These are phyloP conservation scores for Syzygium oleosum DNA, from an alignment of 345 rosid genomes.

Conservation along the genomic window DNA sequence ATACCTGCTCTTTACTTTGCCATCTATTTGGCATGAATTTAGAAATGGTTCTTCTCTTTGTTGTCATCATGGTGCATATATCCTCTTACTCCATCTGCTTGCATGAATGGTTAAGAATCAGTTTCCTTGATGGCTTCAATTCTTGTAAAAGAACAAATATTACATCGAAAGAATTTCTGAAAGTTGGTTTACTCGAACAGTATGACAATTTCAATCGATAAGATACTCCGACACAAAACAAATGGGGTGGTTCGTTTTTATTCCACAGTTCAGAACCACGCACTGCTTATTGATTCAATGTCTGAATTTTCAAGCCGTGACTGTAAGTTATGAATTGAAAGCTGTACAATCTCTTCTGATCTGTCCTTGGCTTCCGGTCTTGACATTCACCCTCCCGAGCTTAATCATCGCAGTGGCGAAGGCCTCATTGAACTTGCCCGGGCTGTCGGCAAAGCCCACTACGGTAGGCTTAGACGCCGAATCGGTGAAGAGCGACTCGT, in stretches of 20 bases:
- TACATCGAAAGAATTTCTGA: background rate
- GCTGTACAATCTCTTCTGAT: slow-evolving; percentile 60
- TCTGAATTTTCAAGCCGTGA: background rate
- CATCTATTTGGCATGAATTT: background rate
- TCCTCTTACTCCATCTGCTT: background rate
- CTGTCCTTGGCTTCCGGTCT: slow-evolving; percentile 55
- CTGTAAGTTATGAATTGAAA: slow-evolving; percentile 21
- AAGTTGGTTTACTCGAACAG: background rate
- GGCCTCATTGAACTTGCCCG: slow-evolving; percentile 45
- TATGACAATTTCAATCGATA: too few species aligned
- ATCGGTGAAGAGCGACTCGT: slow-evolving; percentile 47
- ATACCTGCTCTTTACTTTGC: background rate
- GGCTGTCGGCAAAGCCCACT: slow-evolving; percentile 41
- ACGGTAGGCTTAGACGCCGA: slow-evolving; percentile 45
- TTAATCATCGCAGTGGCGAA: slow-evolving; percentile 59
- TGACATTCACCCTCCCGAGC: slow-evolving; percentile 68
- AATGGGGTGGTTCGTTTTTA: background rate
- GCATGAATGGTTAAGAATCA: background rate
- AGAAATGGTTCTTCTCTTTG: background rate
- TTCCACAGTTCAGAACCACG: background rate
- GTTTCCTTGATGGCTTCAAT: background rate
- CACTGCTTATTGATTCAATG: background rate
- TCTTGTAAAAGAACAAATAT: background rate
- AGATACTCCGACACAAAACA: background rate
- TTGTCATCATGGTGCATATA: background rate